Percentiles rank a stretch among this genome's conserved stretches.
Evolutionary conservation across 192 early-diverging fungal genomes (phyloP).

Genomic region (Podila epigama): DNA sequence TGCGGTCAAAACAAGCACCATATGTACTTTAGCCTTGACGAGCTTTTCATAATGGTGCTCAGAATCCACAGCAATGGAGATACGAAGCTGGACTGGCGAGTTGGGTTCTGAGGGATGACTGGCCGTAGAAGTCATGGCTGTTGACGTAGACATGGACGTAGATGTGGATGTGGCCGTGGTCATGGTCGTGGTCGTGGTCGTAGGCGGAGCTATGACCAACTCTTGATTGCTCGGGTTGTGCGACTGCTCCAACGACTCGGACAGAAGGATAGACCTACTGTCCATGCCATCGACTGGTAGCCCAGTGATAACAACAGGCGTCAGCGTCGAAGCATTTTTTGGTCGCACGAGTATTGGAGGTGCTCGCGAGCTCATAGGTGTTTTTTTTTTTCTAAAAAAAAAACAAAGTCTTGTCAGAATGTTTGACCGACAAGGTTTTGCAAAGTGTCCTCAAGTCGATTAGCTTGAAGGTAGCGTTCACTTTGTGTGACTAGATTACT

Average conservation of each 20-base stretch:
- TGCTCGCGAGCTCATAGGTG: neutral
- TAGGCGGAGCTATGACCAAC: neutral
- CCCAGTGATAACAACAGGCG: constrained; percentile 22
- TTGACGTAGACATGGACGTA: neutral
- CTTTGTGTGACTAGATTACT: too few relatives aligned
- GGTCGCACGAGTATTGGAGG: constrained; percentile 2
- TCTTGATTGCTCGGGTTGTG: neutral
- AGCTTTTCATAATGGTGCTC: constrained; percentile 25
- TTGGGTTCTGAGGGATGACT: neutral
- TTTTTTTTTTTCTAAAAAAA: constrained; percentile 6
- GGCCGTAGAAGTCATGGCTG: too few relatives aligned
- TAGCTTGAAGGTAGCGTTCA: too few relatives aligned
- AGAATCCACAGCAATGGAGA: constrained; percentile 31
- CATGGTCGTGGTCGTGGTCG: neutral
- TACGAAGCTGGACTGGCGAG: constrained; percentile 21
- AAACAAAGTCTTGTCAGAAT: too few relatives aligned
- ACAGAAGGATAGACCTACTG: neutral
- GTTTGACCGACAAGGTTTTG: too few relatives aligned
- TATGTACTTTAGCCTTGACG: constrained; percentile 11
- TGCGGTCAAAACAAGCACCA: constrained; percentile 38
- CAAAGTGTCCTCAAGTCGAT: too few relatives aligned
- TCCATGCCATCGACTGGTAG: neutral
- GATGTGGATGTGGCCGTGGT: neutral
- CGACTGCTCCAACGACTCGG: neutral
- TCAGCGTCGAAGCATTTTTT: constrained; percentile 17